Conservation (phyloP, 2,329 filamentous ascomycete species). For the Leptosphaerulina australis region DNA sequence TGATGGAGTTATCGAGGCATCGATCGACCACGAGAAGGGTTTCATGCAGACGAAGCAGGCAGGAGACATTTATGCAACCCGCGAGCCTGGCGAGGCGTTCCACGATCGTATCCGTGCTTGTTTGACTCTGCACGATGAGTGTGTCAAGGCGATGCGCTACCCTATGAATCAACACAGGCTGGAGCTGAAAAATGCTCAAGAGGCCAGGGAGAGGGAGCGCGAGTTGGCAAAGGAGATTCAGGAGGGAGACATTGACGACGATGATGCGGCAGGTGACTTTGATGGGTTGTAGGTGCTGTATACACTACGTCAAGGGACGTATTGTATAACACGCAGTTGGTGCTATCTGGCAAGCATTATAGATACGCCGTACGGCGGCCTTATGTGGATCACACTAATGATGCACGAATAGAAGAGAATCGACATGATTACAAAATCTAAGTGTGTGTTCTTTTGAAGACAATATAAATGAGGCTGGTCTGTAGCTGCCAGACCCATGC, state of each 20-base stretch:
- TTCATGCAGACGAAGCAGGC: conserved; percentile 99
- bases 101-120: conserved; percentile 95
- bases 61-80: conserved; percentile 92
- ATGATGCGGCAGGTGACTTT: conserved; percentile 93
- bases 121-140: conserved; percentile 91
- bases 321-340: conserved; percentile 27
- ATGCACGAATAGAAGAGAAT: conserved; percentile 31
- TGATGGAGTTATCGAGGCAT: conserved; percentile 96
- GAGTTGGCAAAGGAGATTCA: conserved; percentile 99
- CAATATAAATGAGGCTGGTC: conserved; percentile 3
- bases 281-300: conserved; percentile 77
- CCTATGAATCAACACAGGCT: conserved; percentile 99
- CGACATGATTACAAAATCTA: not conserved
- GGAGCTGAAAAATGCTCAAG: conserved; percentile 96
- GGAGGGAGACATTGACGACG: conserved; percentile 94
- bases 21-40: conserved; percentile 88
- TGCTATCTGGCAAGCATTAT: conserved; percentile 28
- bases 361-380: conserved; percentile 17
- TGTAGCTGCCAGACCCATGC: conserved; percentile 15
- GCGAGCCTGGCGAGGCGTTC: conserved; percentile 95
- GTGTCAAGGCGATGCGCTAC: conserved; percentile 99
- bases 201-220: conserved; percentile 93
- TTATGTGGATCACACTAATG: conserved; percentile 21
- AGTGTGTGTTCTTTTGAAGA: not conserved
- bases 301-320: not conserved